phyloP scores from a whole-genome alignment of 2,329 filamentous ascomycete species.

The Falciphora oryzae region DNA sequence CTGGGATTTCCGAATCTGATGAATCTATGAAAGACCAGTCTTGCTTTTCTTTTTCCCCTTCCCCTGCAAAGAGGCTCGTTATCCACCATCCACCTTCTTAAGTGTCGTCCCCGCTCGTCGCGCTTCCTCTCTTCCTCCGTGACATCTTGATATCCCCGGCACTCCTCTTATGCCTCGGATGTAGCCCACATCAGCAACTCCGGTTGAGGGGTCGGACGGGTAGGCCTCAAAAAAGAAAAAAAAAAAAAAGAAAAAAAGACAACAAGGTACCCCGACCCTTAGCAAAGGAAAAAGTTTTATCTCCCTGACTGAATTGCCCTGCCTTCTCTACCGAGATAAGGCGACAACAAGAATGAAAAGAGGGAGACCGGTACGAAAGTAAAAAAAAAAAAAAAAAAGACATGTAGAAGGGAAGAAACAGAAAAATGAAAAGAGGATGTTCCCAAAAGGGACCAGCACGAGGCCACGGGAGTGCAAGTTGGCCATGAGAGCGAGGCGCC shows the following conservation, averaged over 20 bases:
- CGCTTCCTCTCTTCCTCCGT: background rate
- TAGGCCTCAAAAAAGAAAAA: background rate
- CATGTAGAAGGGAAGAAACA: background rate
- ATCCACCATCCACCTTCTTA: background rate
- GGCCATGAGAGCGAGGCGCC: background rate
- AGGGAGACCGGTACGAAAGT: background rate
- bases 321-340: background rate
- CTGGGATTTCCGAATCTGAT: background rate
- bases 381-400: background rate
- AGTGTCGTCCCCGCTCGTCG: background rate
- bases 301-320: background rate
- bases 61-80: background rate
- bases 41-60: background rate
- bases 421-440: conserved; percentile 1
- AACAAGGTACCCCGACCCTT: no score
- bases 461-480: background rate
- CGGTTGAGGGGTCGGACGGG: no score
- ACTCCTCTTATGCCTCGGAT: background rate
- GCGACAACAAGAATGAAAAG: background rate
- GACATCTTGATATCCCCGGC: background rate
- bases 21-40: background rate
- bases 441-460: background rate
- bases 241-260: background rate
- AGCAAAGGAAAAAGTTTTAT: background rate
- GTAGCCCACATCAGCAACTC: background rate